Percentiles rank a stretch among this genome's conserved stretches.
Conservation (phyloP, 2,329 filamentous ascomycete species). For the Onygenales sp. region DNA sequence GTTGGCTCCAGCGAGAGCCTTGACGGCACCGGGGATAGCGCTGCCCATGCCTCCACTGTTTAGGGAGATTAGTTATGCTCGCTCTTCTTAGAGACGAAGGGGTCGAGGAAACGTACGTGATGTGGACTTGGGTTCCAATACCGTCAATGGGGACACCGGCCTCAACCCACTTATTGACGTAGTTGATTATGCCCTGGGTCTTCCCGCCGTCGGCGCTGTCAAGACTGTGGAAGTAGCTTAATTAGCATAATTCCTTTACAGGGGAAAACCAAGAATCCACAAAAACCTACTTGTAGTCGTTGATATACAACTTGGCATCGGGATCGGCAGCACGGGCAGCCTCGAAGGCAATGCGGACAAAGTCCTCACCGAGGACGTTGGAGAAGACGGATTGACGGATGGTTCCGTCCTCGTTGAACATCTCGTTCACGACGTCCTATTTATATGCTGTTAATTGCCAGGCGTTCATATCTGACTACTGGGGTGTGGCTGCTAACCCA, state of each 20-base stretch:
- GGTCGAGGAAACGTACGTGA: slow-evolving; percentile 20
- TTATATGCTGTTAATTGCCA: too few relatives aligned
- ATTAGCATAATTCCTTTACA: not conserved
- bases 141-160: slow-evolving; percentile 58
- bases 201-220: slow-evolving; percentile 53
- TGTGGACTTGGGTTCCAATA: slow-evolving; percentile 52
- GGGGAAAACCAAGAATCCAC: not conserved
- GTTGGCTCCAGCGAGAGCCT: slow-evolving; percentile 42
- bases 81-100: not conserved
- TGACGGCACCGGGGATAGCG: slow-evolving; percentile 29
- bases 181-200: slow-evolving; percentile 43
- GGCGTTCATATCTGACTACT: too few relatives aligned
- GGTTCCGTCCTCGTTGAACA: slow-evolving; percentile 44
- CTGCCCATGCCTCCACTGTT: not conserved
- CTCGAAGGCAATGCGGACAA: slow-evolving; percentile 60
- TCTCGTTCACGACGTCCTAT: slow-evolving; percentile 24
- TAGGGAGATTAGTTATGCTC: not conserved
- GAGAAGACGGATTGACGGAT: slow-evolving; percentile 56
- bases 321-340: slow-evolving; percentile 59
- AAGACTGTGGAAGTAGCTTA: slow-evolving; percentile 43
- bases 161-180: slow-evolving; percentile 56
- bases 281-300: slow-evolving; percentile 46
- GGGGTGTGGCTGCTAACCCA: slow-evolving; percentile 54
- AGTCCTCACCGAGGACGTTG: slow-evolving; percentile 59
- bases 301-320: slow-evolving; percentile 62